Evolutionary conservation across 768 basidiomycete species (phyloP).

Genomic region (Amanita subjunquillea): DNA sequence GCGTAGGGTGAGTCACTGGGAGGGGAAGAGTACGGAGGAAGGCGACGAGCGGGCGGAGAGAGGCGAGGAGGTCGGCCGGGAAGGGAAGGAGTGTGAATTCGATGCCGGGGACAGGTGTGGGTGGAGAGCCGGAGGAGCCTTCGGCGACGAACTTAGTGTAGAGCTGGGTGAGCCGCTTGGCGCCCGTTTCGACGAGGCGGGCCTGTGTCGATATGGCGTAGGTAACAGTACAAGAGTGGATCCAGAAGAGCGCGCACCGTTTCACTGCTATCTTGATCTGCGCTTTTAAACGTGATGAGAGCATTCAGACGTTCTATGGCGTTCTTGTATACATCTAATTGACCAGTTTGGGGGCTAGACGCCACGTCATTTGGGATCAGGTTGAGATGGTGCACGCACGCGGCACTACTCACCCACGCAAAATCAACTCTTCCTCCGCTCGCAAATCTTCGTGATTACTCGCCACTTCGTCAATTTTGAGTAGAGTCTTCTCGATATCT

Average conservation of each 20-base stretch:
- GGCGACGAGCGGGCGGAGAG: conserved; percentile 28
- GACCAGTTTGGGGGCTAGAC: conserved; percentile 57
- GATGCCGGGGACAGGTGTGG: conserved; percentile 35
- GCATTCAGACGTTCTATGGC: conserved; percentile 72
- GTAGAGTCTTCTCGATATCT: conserved; percentile 77
- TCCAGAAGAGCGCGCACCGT: conserved; percentile 25
- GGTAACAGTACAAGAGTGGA: background rate
- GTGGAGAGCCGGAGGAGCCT: conserved; percentile 68
- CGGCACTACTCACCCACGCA: conserved; percentile 51
- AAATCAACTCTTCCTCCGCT: conserved; percentile 68
- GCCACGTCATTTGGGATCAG: conserved; percentile 1
- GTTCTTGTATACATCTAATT: conserved; percentile 57
- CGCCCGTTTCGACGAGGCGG: conserved; percentile 73
- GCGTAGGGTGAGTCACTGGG: conserved; percentile 74
- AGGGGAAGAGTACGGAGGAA: conserved; percentile 67
- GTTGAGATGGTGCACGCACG: no score
- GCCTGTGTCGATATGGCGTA: conserved; percentile 24
- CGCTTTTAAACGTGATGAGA: conserved; percentile 64
- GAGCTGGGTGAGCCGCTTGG: conserved; percentile 70
- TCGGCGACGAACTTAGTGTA: conserved; percentile 84
- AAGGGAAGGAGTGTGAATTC: conserved; percentile 47
- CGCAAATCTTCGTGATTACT: conserved; percentile 68
- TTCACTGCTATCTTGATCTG: conserved; percentile 43
- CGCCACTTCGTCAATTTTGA: conserved; percentile 72
- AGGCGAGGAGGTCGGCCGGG: conserved; percentile 38